Conservation (phyloP, 2,329 filamentous ascomycete genomes). For the Pseudogymnoascus sp. region DNA sequence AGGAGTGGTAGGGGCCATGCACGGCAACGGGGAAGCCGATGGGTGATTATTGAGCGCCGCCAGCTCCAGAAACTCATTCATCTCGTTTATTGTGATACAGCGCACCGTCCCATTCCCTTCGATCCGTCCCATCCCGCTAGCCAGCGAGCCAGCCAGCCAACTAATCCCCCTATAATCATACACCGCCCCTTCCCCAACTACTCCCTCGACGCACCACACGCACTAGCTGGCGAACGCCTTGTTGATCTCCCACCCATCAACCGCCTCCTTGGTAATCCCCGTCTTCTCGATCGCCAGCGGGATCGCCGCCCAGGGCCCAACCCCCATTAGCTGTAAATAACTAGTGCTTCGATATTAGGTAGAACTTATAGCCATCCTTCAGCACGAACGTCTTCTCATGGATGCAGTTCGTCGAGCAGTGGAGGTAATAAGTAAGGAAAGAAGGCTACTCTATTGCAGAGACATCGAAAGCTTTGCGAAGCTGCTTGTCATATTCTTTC, state of each 20-base stretch:
- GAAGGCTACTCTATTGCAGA: background rate
- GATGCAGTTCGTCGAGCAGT: background rate
- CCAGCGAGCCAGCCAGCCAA: background rate
- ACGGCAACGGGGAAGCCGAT: background rate
- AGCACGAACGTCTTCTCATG: too few species aligned
- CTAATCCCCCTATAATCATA: too few species aligned
- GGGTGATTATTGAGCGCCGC: background rate
- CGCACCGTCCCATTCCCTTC: background rate
- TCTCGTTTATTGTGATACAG: background rate
- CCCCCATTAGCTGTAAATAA: conserved; percentile 57
- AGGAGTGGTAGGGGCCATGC: background rate
- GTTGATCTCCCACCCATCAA: conserved; percentile 98
- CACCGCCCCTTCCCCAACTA: too few species aligned
- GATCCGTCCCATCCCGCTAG: background rate
- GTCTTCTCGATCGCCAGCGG: conserved; percentile 84
- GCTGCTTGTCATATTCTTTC: conserved; percentile 13
- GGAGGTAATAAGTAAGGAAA: background rate
- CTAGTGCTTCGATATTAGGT: too few species aligned
- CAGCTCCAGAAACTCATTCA: background rate
- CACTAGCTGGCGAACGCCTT: conserved; percentile 97
- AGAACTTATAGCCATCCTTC: too few species aligned
- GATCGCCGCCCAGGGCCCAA: conserved; percentile 93
- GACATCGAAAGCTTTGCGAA: conserved; percentile 16
- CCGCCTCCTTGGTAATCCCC: conserved; percentile 78
- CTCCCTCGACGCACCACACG: conserved; percentile 59